phyloP scores from a whole-genome alignment of 1,139 yeast species.

The Yamadazyma taylorii region DNA sequence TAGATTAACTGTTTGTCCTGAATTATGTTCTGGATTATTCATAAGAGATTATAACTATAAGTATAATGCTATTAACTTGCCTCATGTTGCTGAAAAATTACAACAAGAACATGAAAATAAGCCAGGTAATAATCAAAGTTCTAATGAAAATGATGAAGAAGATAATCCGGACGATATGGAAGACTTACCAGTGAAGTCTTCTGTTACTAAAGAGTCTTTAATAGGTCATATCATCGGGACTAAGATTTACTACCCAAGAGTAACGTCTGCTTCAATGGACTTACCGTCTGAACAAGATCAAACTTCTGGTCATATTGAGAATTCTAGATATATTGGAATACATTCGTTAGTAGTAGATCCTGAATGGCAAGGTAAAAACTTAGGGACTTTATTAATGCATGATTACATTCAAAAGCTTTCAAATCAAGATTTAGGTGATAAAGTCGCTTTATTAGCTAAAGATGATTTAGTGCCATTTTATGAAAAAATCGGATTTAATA shows the following conservation, averaged over 20 bases:
- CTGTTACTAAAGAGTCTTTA: slow-evolving; percentile 62
- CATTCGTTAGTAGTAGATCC: slow-evolving; percentile 82
- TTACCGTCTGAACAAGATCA: slow-evolving; percentile 45
- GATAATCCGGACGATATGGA: slow-evolving; percentile 33
- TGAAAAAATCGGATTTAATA: slow-evolving; percentile 72
- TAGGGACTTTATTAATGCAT: slow-evolving; percentile 79
- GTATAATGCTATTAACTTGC: slow-evolving; percentile 47
- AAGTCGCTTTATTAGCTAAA: slow-evolving; percentile 73
- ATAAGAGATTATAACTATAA: slow-evolving; percentile 60
- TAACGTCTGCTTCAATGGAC: slow-evolving; percentile 70
- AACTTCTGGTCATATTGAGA: slow-evolving; percentile 72
- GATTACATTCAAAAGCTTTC: slow-evolving; percentile 90
- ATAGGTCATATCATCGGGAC: slow-evolving; percentile 88
- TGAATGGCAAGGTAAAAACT: slow-evolving; percentile 74
- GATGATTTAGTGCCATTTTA: slow-evolving; percentile 71
- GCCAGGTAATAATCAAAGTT: too few species aligned
- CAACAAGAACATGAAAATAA: slow-evolving; percentile 27
- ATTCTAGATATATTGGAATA: slow-evolving; percentile 72
- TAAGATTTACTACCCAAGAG: slow-evolving; percentile 52
- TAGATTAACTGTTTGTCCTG: slow-evolving; percentile 82
- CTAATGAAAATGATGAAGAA: slow-evolving; percentile 28
- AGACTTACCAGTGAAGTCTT: slow-evolving; percentile 47
- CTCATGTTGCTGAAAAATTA: slow-evolving; percentile 40
- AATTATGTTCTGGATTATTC: slow-evolving; percentile 84
- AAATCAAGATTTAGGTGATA: slow-evolving; percentile 82